Conservation (phyloP, 345 rosid species). For the Bretschneidera sinensis region DNA sequence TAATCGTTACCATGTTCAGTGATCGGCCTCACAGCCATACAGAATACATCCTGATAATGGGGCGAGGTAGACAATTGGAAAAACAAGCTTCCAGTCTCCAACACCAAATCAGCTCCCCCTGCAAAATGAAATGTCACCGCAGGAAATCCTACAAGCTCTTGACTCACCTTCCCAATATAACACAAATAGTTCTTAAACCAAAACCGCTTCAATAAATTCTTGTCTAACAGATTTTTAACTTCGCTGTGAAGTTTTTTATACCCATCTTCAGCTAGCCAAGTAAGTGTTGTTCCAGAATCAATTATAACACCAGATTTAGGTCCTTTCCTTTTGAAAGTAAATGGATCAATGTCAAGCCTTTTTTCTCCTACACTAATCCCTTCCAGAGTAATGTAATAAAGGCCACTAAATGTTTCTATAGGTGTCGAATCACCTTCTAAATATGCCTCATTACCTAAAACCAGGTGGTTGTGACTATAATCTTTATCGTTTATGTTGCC, state of each 20-base stretch:
- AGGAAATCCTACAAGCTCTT: constrained; percentile 52
- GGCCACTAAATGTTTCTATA: constrained; percentile 26
- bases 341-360: constrained; percentile 33
- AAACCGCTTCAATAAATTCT: too few species aligned
- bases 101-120: constrained; percentile 46
- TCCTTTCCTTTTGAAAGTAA: constrained; percentile 21
- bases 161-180: constrained; percentile 29
- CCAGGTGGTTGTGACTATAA: constrained; percentile 35
- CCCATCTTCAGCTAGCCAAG: too few species aligned
- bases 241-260: too few species aligned
- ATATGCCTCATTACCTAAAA: constrained; percentile 37
- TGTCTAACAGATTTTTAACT: too few species aligned
- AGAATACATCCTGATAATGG: constrained; percentile 29
- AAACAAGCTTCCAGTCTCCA: constrained; percentile 46
- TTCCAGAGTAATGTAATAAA: constrained; percentile 41
- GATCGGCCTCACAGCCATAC: constrained; percentile 38
- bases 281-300: too few species aligned
- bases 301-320: too few species aligned
- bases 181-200: constrained; percentile 35
- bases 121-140: constrained; percentile 41
- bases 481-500: constrained; percentile 36
- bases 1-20: constrained; percentile 1
- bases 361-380: constrained; percentile 43
- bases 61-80: constrained; percentile 22
- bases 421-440: constrained; percentile 52